A percentile compares a stretch with the other conserved stretches of the same genome.
phyloP scores from a whole-genome alignment of 2,329 filamentous ascomycete species.

The Diplodia corticola region DNA sequence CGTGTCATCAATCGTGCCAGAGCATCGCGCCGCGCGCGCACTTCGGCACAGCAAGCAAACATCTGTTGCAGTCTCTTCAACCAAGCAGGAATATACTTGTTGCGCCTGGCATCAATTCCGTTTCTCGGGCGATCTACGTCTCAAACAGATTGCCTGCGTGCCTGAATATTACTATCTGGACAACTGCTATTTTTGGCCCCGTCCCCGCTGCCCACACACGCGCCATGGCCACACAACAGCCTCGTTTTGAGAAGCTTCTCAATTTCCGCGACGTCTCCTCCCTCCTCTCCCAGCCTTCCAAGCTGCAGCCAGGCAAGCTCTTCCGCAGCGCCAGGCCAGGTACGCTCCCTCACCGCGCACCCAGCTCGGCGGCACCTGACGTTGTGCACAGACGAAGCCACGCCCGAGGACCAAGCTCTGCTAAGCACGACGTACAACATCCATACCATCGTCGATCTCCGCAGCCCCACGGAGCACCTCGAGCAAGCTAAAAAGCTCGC shows the following conservation, averaged over 20 bases:
- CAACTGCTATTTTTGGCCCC: background rate
- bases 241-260: conserved; percentile 32
- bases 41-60: background rate
- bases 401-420: conserved; percentile 60
- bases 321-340: conserved; percentile 41
- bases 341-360: conserved; percentile 19
- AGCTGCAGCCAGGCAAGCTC: conserved; percentile 32
- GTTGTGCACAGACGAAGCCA: conserved; percentile 64
- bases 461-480: conserved; percentile 75
- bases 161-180: background rate
- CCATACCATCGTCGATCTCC: conserved; percentile 73
- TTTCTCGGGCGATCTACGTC: background rate
- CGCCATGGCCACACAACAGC: conserved; percentile 11
- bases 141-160: background rate
- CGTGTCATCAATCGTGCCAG: background rate
- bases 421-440: conserved; percentile 64
- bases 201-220: background rate
- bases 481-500: conserved; percentile 65
- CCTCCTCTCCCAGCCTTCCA: conserved; percentile 1
- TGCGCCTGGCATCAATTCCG: background rate
- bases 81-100: background rate
- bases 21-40: background rate
- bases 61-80: background rate
- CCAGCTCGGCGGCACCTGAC: background rate
- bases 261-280: conserved; percentile 39